These are phyloP conservation scores for Mikania micrantha DNA, from an alignment of 129 eudicot genomes.

Conservation along the genomic window DNA sequence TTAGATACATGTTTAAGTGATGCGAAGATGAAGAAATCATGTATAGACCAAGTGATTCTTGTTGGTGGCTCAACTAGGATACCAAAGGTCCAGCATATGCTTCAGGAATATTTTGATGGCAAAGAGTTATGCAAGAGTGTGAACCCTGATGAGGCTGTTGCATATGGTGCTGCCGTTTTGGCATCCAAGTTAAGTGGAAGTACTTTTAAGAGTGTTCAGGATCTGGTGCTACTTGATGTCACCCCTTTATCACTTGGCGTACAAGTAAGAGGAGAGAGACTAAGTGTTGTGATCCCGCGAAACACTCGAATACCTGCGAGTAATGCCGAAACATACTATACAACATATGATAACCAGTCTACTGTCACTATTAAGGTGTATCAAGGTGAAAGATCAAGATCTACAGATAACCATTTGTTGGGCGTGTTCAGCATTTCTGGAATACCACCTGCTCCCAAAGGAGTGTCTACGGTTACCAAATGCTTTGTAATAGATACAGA, in stretches of 20 bases:
- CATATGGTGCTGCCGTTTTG: constrained; percentile 9
- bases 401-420: neutral
- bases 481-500: constrained; percentile 3
- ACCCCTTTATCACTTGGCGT: constrained; percentile 16
- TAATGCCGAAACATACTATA: rapidly evolving
- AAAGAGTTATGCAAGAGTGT: constrained; percentile 3
- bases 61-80: constrained; percentile 15
- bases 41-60: neutral
- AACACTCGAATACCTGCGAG: constrained; percentile 10
- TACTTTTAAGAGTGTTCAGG: neutral
- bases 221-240: neutral
- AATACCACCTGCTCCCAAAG: constrained; percentile 15
- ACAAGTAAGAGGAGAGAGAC: neutral
- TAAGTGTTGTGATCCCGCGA: neutral
- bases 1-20: neutral
- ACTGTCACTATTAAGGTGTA: neutral
- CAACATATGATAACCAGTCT: neutral
- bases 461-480: neutral
- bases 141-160: constrained; percentile 17
- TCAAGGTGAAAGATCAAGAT: constrained; percentile 3
- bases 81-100: constrained; percentile 6
- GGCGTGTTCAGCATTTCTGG: neutral
- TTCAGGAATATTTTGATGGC: neutral
- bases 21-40: neutral
- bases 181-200: neutral